Percentiles rank a stretch among this genome's conserved stretches.
Evolutionary conservation across 2,329 filamentous ascomycete species (phyloP).

Genomic region (Xylariaceae sp.): DNA sequence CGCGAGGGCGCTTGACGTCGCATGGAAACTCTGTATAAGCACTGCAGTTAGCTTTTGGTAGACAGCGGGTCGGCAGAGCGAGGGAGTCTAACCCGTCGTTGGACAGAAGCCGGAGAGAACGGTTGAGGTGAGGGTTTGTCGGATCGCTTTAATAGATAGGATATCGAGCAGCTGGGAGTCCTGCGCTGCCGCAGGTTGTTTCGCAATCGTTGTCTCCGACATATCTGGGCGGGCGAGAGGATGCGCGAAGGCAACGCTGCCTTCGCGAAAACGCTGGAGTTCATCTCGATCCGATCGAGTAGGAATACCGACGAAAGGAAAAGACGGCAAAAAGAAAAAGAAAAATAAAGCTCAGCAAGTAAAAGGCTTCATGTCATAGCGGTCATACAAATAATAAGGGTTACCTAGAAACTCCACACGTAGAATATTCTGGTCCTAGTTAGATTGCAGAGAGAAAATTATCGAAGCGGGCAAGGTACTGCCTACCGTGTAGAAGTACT

Average conservation of each 20-base stretch:
- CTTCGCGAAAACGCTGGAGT: conserved; percentile 44
- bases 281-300: conserved; percentile 36
- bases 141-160: conserved; percentile 23
- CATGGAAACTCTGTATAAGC: conserved; percentile 50
- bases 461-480: not conserved
- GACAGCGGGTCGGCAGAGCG: not conserved
- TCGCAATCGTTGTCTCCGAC: conserved; percentile 38
- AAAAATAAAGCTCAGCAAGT: not conserved
- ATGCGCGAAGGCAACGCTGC: conserved; percentile 42
- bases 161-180: conserved; percentile 24
- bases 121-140: conserved; percentile 13
- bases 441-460: not conserved
- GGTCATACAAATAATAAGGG: not conserved
- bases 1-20: conserved; percentile 46
- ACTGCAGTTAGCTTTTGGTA: conserved; percentile 15
- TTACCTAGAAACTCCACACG: not conserved
- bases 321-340: not conserved
- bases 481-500: not conserved
- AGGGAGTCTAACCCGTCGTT: conserved; percentile 22
- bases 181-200: conserved; percentile 36
- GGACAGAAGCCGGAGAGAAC: conserved; percentile 9
- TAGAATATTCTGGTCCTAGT: not conserved
- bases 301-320: no score
- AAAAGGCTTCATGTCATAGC: conserved; percentile 2
- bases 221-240: conserved; percentile 40